Base-by-base conservation (phyloP, 2,329 filamentous ascomycete genomes). In the Penicillium sclerotigenum region DNA sequence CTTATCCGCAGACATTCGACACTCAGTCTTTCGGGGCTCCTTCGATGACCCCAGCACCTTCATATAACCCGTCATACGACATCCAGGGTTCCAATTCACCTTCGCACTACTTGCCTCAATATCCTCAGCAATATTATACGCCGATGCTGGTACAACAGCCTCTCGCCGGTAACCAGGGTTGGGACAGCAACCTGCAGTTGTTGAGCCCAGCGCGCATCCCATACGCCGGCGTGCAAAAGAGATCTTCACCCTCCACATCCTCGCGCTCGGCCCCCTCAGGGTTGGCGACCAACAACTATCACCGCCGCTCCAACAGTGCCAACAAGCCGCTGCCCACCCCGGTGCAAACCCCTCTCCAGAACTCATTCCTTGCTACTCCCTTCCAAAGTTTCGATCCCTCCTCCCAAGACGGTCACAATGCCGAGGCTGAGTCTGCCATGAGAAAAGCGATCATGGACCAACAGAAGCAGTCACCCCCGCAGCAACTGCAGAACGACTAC, bases 351-450 rank as follows among this genome's bases (percentile, higher is more conserved):
- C 80, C 81, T 14, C 75, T 78, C 28, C 79, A 82, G 67, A 77
- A 79, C 57, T 75, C 76, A 3, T 82, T 81, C 62, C 69, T 81
- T 57, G 73, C 71, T 4, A 68, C 72, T 31, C 73, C 73, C 28
- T 81, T 79, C 67, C 75, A 76, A 64, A 76, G 73, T 63, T 80
- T 76, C 71, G 73, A 77, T 42, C 68, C 69, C 2, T 70, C 73
- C 1, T 69, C 73, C 13, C 68, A 76, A 20, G 75, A 81, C 70
- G 71, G 63, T 52, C 68, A 67, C 52, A 68, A 69, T 65, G 70
- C 77, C 59, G 75, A 79, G 11, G 79, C 81, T n/a, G 82, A 85
- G 65, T 75, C 81, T 69, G 83, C 81, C 48, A 84, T 86, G 81
- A 83, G 81, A 74, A 79, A 80, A 57, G 81, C 80, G 56, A 75